These are phyloP conservation scores for Alternaria infectoria DNA, from an alignment of 2,329 filamentous ascomycete genomes.

Conservation along the genomic window DNA sequence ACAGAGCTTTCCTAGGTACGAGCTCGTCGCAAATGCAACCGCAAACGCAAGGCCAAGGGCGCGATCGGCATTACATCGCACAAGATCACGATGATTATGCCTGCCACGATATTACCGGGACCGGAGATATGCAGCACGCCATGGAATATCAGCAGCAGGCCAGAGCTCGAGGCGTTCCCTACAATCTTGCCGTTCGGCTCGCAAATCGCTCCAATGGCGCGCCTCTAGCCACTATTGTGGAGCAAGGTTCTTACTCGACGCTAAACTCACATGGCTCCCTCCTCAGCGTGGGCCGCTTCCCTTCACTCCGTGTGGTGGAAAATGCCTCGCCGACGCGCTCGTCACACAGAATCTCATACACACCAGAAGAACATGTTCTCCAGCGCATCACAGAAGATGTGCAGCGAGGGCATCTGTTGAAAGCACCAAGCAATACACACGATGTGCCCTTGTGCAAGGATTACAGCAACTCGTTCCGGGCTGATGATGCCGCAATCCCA, in stretches of 20 bases:
- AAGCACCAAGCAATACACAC: background rate
- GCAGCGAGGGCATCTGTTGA: slow-evolving; percentile 7
- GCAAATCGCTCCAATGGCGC: slow-evolving; percentile 42
- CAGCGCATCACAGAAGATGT: slow-evolving; percentile 25
- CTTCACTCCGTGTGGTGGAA: slow-evolving; percentile 21
- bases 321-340: slow-evolving; percentile 21
- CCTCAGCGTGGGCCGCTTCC: slow-evolving; percentile 26
- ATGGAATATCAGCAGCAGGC: slow-evolving; percentile 21
- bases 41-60: slow-evolving; percentile 1
- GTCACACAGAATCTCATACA: slow-evolving; percentile 22
- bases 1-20: slow-evolving; percentile 24
- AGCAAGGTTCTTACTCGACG: slow-evolving; percentile 51
- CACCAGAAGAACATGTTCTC: slow-evolving; percentile 22
- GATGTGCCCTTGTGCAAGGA: slow-evolving; percentile 6
- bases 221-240: slow-evolving; percentile 53
- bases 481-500: slow-evolving; percentile 14
- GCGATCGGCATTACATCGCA: slow-evolving; percentile 1
- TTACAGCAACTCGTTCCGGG: slow-evolving; percentile 4
- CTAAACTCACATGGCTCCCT: slow-evolving; percentile 45
- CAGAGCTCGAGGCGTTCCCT: slow-evolving; percentile 27
- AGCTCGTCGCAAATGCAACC: background rate
- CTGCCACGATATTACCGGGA: slow-evolving; percentile 1
- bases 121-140: slow-evolving; percentile 4
- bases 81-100: slow-evolving; percentile 23
- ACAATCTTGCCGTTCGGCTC: slow-evolving; percentile 34